Conservation (phyloP, 441 rosid genomes). For the Rhodomyrtus psidioides region DNA sequence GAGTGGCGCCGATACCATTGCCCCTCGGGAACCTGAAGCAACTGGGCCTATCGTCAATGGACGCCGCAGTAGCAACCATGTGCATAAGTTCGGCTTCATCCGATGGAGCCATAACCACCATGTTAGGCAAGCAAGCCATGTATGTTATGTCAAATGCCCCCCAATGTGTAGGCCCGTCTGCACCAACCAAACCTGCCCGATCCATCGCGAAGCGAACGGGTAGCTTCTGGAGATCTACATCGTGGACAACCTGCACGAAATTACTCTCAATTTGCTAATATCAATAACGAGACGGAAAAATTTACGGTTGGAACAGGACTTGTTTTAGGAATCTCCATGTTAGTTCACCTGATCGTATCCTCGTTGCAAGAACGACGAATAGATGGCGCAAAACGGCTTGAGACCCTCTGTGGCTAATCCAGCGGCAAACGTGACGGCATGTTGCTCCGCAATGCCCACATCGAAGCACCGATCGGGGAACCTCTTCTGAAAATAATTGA, state of each 20-base stretch:
- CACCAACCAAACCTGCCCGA: slow-evolving; percentile 73
- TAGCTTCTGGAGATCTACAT: slow-evolving; percentile 69
- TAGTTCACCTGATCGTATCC: slow-evolving; percentile 65
- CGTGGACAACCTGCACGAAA: slow-evolving; percentile 50
- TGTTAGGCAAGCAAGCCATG: slow-evolving; percentile 75
- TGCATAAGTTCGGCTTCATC: slow-evolving; percentile 78
- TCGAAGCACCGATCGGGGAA: slow-evolving; percentile 82
- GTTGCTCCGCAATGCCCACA: slow-evolving; percentile 79
- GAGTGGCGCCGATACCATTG: slow-evolving; percentile 48
- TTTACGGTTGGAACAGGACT: neutral
- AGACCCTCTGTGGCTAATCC: slow-evolving; percentile 74
- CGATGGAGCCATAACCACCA: slow-evolving; percentile 81
- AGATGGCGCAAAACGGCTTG: slow-evolving; percentile 75
- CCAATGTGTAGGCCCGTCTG: slow-evolving; percentile 76
- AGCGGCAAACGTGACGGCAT: slow-evolving; percentile 73
- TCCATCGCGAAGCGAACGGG: slow-evolving; percentile 71
- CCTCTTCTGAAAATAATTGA: slow-evolving; percentile 56
- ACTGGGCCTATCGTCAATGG: slow-evolving; percentile 71
- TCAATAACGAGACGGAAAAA: neutral
- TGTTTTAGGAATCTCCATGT: neutral
- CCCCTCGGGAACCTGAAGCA: slow-evolving; percentile 85
- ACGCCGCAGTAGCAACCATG: slow-evolving; percentile 76
- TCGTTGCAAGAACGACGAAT: slow-evolving; percentile 68
- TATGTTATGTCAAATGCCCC: slow-evolving; percentile 66
- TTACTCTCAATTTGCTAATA: neutral